These are phyloP conservation scores for Rhododendron henanense DNA, from an alignment of 148 eudicot genomes.

Conservation along the genomic window DNA sequence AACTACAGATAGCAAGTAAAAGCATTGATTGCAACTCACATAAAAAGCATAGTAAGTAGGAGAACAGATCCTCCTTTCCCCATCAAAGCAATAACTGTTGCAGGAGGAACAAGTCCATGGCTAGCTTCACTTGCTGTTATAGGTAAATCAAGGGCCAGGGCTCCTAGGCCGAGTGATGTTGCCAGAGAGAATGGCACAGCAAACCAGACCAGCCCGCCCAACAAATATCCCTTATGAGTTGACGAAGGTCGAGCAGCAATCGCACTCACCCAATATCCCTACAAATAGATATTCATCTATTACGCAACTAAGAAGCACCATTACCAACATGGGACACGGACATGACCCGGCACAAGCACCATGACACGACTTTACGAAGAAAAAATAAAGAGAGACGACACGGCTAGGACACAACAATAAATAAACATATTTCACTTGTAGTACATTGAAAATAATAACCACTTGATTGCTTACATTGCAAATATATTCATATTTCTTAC, in stretches of 20 bases:
- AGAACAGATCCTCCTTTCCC: slow-evolving; percentile 85
- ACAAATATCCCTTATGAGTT: slow-evolving; percentile 89
- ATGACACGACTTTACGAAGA: not conserved
- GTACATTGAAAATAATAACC: not conserved
- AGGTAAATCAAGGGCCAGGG: slow-evolving; percentile 93
- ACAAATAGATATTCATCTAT: not conserved
- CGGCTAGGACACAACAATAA: not conserved
- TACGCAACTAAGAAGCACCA: not conserved
- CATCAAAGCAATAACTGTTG: slow-evolving; percentile 95
- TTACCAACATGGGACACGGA: not conserved
- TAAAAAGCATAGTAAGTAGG: slow-evolving; percentile 95
- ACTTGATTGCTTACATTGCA: not conserved
- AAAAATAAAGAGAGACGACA: not conserved
- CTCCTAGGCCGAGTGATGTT: slow-evolving; percentile 87
- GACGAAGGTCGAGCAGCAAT: slow-evolving; percentile 98
- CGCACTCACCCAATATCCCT: slow-evolving; percentile 99
- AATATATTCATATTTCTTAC: not conserved
- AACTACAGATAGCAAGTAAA: not conserved
- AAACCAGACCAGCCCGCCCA: slow-evolving; percentile 97
- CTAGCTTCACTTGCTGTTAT: slow-evolving; percentile 77
- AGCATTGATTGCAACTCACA: slow-evolving; percentile 44
- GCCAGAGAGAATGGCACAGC: slow-evolving; percentile 96
- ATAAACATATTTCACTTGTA: not conserved
- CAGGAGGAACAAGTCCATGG: slow-evolving; percentile 93
- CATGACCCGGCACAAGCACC: not conserved